These are phyloP conservation scores for Lipomyces yamanashiensis DNA, from an alignment of 805 yeast species.

Conservation along the genomic window DNA sequence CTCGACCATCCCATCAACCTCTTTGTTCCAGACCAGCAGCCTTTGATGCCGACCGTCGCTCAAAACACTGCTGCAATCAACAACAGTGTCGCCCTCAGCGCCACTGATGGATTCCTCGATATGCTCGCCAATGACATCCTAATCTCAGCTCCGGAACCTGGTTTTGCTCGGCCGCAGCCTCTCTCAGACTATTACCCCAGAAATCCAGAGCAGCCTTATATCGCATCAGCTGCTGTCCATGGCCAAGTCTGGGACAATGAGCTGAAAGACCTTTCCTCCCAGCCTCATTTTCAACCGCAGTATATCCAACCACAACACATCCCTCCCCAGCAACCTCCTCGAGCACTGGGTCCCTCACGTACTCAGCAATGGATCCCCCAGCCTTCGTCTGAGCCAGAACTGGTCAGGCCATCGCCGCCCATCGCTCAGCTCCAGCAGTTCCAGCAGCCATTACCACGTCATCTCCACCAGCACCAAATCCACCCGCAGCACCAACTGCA, in stretches of 20 bases:
- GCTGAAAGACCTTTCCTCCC: conserved; percentile 6
- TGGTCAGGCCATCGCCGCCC: background rate
- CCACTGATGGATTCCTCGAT: conserved; percentile 3
- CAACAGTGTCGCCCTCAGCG: background rate
- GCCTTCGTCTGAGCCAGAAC: background rate
- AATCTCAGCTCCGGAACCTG: conserved; percentile 15
- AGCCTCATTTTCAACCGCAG: background rate
- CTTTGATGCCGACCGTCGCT: background rate
- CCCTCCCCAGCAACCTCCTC: background rate
- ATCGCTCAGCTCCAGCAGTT: background rate
- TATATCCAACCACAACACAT: background rate
- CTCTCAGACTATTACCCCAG: conserved; percentile 20
- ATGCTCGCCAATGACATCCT: conserved; percentile 7
- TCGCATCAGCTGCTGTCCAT: conserved; percentile 20
- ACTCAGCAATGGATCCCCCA: background rate
- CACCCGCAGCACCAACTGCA: no score
- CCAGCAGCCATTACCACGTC: background rate
- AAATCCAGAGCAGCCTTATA: conserved; percentile 26
- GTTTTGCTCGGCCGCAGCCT: conserved; percentile 14
- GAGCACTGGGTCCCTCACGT: background rate
- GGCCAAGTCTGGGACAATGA: conserved; percentile 16
- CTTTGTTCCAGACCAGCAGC: background rate
- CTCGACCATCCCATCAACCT: conserved; percentile 23
- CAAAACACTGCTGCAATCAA: background rate
- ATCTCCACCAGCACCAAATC: background rate